Evolutionary conservation across 257 asterid species (phyloP).

Genomic region (Capsicum baccatum): DNA sequence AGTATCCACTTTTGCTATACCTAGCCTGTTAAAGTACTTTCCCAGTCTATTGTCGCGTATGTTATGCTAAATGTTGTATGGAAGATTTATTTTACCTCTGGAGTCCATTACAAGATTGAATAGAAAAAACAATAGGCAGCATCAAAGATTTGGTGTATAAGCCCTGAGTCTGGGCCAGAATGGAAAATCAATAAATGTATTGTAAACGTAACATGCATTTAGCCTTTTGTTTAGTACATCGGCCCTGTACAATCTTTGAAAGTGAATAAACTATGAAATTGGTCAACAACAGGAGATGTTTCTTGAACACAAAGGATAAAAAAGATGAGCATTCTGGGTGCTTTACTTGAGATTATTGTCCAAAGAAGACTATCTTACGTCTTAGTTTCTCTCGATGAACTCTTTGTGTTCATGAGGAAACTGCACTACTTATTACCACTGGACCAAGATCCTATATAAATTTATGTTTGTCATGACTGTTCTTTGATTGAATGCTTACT

Average conservation of each 20-base stretch:
- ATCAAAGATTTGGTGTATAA: neutral
- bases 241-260: neutral
- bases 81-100: neutral
- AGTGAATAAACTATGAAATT: slow-evolving; percentile 13
- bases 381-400: slow-evolving; percentile 15
- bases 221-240: neutral
- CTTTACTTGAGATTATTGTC: neutral
- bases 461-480: slow-evolving; percentile 1
- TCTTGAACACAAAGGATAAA: neutral
- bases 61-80: neutral
- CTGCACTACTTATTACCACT: neutral
- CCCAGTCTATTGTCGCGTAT: neutral
- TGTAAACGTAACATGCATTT: neutral
- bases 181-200: neutral
- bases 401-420: neutral
- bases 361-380: neutral
- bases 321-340: neutral
- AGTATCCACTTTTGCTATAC: neutral
- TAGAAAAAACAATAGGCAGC: neutral
- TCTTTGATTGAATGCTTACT: neutral
- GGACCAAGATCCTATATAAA: neutral
- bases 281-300: neutral
- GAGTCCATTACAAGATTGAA: neutral
- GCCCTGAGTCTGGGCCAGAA: neutral
- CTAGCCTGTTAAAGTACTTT: slow-evolving; percentile 17